Evolutionary conservation across 441 rosid genomes (phyloP), one percentile per base, ranked within the genome.

Genomic region (Syzygium syzygioides): DNA sequence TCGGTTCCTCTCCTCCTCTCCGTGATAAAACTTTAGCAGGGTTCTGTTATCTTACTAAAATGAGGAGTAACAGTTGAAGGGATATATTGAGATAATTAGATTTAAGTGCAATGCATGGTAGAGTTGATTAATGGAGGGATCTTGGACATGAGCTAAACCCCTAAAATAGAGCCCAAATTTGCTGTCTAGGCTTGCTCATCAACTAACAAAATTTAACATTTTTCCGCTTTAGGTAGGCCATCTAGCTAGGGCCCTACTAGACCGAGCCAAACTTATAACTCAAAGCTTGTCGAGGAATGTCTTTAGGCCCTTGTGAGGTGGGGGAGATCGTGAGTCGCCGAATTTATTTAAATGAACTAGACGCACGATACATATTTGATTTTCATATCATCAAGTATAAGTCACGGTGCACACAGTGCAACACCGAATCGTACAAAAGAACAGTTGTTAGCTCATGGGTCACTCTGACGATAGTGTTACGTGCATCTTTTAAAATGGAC

Each of bases 311-410:
- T 23, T 41, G 17, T 23, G 1, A 37, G 1, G 0, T 12, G 83
- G 5, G 5, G 1, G 17, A 37, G 52, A 76, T 23, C 52, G 5
- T 11, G 25, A 12, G 9, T 76, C 18, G 17, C 1, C 83, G 41
- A 76, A 23, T 76, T 23, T 12, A 9, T 41, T 10, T 28, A 76
- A 23, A 17, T 0, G 2, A 1, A 37, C 41, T 71, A 4, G 23
- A 71, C 0, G 17, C 28, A 20, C 0, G n/a, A 5, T 13, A 37
- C 17, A 71, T 23, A 0, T 71, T 37, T 25, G 1, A 76, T 41
- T 71, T 0, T 6, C 52, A 6, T 37, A 76, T 13, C 52, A 12
- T 76, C 3, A 12, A 37, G 2, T 41, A 76, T 11, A 23, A 76
- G 48, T 45, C 48, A 45, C 48, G 48, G 9, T 45, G 48, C 48